A percentile compares a stretch with the other conserved stretches of the same genome.
These are phyloP conservation scores for Halophytophthora polymorphica DNA, from an alignment of 352 stramenopile genomes.

Conservation along the genomic window DNA sequence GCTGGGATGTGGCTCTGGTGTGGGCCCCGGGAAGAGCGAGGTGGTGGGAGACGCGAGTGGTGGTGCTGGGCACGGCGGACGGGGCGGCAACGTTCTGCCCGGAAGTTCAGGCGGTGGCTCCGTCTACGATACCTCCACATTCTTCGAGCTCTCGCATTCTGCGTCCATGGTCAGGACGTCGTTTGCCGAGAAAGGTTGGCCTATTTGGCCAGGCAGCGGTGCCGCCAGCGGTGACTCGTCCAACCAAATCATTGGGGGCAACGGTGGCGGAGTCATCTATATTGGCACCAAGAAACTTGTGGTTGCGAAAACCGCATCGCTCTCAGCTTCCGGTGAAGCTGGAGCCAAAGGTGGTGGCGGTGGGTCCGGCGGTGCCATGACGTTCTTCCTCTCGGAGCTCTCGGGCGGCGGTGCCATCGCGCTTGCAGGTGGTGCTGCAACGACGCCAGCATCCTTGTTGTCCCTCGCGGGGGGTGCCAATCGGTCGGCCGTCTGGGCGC, in stretches of 20 bases:
- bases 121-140: constrained; percentile 36
- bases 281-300: constrained; percentile 48
- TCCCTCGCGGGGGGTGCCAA: constrained; percentile 9
- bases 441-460: constrained; percentile 8
- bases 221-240: constrained; percentile 48
- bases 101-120: constrained; percentile 42
- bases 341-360: constrained; percentile 67
- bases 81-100: constrained; percentile 57
- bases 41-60: constrained; percentile 49
- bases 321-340: constrained; percentile 51
- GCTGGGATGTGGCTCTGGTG: constrained; percentile 48
- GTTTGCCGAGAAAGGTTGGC: constrained; percentile 34
- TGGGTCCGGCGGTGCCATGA: constrained; percentile 64
- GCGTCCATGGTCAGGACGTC: constrained; percentile 2
- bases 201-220: constrained; percentile 66
- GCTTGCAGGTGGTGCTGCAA: constrained; percentile 45
- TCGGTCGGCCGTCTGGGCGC: constrained; percentile 33
- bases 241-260: constrained; percentile 54
- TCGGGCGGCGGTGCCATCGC: constrained; percentile 57
- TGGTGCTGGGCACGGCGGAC: constrained; percentile 64
- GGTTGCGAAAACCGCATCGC: constrained; percentile 34
- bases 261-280: constrained; percentile 72
- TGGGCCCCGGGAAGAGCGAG: constrained; percentile 55
- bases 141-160: constrained; percentile 14
- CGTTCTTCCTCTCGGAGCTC: constrained; percentile 56